Percentiles rank a stretch among this genome's conserved stretches.
These are phyloP conservation scores for Penicillium expansum DNA, from an alignment of 2,329 filamentous ascomycete genomes.

Conservation along the genomic window DNA sequence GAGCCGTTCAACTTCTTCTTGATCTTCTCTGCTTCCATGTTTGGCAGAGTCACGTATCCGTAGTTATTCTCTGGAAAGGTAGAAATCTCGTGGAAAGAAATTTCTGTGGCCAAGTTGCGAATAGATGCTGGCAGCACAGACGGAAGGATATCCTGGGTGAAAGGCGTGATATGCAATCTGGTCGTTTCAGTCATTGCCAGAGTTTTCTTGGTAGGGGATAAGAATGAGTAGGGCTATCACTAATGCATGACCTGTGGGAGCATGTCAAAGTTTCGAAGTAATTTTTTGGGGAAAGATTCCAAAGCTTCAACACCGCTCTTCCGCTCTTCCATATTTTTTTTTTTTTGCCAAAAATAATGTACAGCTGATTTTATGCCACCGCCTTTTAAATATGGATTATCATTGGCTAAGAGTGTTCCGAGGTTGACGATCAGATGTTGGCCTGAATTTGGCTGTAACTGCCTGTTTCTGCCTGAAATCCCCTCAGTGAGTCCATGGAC, in stretches of 20 bases:
- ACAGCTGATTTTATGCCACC: constrained; percentile 6
- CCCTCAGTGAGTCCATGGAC: not conserved
- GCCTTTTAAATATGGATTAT: not conserved
- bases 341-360: constrained; percentile 3
- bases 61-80: constrained; percentile 88
- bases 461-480: not conserved
- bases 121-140: constrained; percentile 68
- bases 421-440: not conserved
- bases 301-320: not conserved
- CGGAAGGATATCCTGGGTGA: constrained; percentile 71
- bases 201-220: not conserved
- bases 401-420: not conserved
- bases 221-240: not conserved
- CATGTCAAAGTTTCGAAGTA: not conserved
- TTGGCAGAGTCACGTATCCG: constrained; percentile 83
- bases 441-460: not conserved
- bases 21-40: constrained; percentile 80
- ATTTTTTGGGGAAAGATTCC: not conserved
- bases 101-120: constrained; percentile 65
- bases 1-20: constrained; percentile 87
- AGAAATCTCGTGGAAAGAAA: constrained; percentile 83
- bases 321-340: too few species aligned
- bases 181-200: constrained; percentile 36
- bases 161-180: constrained; percentile 83
- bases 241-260: constrained; percentile 1